These are phyloP conservation scores for Platanus orientalis DNA, from an alignment of 164 flowering plant species.

Conservation along the genomic window DNA sequence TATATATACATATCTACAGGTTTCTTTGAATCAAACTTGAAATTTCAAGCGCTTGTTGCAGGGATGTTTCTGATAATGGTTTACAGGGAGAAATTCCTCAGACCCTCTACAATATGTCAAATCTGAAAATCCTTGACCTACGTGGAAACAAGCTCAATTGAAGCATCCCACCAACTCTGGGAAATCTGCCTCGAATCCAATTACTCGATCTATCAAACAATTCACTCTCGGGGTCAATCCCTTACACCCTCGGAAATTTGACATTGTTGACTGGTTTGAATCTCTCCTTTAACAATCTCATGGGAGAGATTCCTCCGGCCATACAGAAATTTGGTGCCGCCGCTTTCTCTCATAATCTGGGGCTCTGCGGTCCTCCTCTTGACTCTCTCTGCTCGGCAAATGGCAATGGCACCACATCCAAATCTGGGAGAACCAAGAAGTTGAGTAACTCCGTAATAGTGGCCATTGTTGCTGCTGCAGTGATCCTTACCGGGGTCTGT, in stretches of 20 bases:
- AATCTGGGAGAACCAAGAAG: slow-evolving; percentile 32
- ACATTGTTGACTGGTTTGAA: slow-evolving; percentile 54
- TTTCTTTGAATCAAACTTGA: slow-evolving; percentile 19
- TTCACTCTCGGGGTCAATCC: slow-evolving; percentile 61
- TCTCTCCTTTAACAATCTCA: slow-evolving; percentile 71
- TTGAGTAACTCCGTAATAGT: slow-evolving; percentile 74
- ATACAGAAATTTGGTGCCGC: slow-evolving; percentile 55
- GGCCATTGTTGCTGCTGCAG: slow-evolving; percentile 88
- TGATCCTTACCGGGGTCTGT: slow-evolving; percentile 78
- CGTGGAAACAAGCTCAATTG: slow-evolving; percentile 66
- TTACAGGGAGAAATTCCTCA: slow-evolving; percentile 67
- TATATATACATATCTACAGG: slow-evolving; percentile 5
- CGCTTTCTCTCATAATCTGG: slow-evolving; percentile 66
- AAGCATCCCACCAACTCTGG: slow-evolving; percentile 63
- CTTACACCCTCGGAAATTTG: slow-evolving; percentile 59
- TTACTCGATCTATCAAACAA: slow-evolving; percentile 72
- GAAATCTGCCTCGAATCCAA: slow-evolving; percentile 42
- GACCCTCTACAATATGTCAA: slow-evolving; percentile 61
- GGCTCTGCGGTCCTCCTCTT: slow-evolving; percentile 78
- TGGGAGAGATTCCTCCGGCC: slow-evolving; percentile 62
- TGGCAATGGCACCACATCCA: slow-evolving; percentile 18
- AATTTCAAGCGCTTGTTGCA: slow-evolving; percentile 40
- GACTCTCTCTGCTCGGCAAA: slow-evolving; percentile 39
- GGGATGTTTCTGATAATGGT: slow-evolving; percentile 83
- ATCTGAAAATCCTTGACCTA: slow-evolving; percentile 66